These are phyloP conservation scores for Neurospora sublineolata DNA, from an alignment of 495 filamentous ascomycete genomes.

Conservation along the genomic window DNA sequence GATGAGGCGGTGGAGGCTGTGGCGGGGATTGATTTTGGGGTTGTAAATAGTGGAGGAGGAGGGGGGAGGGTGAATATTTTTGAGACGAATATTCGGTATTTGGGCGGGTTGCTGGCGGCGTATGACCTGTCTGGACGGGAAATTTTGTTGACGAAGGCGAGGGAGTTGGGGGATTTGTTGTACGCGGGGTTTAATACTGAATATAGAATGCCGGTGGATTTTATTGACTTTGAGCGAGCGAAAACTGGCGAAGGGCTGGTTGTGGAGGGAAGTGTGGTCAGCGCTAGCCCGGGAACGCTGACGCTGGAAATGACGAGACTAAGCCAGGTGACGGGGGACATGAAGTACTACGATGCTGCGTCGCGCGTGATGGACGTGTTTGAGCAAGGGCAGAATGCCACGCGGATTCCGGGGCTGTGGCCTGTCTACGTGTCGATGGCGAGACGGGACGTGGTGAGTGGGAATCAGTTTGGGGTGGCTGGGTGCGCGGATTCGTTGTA, in stretches of 20 bases:
- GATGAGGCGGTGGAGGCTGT: conserved; percentile 65
- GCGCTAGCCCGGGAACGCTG: conserved; percentile 40
- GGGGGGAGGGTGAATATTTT: conserved; percentile 57
- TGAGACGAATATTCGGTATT: conserved; percentile 73
- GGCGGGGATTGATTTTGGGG: conserved; percentile 71
- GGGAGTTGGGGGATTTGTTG: conserved; percentile 71
- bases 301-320: conserved; percentile 80
- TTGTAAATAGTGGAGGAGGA: conserved; percentile 36
- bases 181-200: conserved; percentile 81
- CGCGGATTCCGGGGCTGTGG: conserved; percentile 74
- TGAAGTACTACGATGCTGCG: conserved; percentile 86
- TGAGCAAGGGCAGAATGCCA: conserved; percentile 53
- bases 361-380: conserved; percentile 70
- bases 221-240: conserved; percentile 44
- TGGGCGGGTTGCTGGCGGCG: conserved; percentile 67
- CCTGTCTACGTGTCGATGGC: conserved; percentile 59
- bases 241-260: conserved; percentile 21
- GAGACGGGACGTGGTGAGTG: conserved; percentile 20
- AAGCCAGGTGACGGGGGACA: conserved; percentile 71
- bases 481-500: conserved; percentile 75
- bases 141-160: conserved; percentile 65
- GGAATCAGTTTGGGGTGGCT: conserved; percentile 52
- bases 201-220: conserved; percentile 68
- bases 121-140: conserved; percentile 65
- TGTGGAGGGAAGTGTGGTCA: conserved; percentile 22